phyloP scores from a whole-genome alignment of 139 green algal genomes.

The Chlorella sp. region DNA sequence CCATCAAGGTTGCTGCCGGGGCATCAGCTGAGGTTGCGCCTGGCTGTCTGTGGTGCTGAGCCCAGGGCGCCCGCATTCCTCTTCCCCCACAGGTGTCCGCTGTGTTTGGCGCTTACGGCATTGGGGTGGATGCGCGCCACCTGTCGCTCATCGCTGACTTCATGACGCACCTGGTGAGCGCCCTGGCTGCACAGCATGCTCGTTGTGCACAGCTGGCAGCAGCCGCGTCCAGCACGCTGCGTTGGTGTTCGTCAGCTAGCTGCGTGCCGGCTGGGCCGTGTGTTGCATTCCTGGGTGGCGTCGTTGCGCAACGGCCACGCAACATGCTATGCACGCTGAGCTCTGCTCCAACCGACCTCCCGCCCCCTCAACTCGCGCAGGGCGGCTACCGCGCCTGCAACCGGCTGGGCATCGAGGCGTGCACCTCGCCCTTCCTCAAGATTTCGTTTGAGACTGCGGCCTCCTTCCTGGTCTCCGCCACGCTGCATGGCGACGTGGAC shows the following conservation, averaged over 20 bases:
- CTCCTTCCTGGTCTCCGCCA: slow-evolving; percentile 92
- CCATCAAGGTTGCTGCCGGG: too few species aligned
- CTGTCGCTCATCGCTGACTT: slow-evolving; percentile 95
- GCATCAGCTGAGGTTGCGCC: too few species aligned
- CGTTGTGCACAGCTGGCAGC: background rate
- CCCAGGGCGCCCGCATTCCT: background rate
- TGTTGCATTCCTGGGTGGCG: too few species aligned
- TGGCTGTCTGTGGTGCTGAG: too few species aligned
- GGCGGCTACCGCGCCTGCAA: slow-evolving; percentile 90
- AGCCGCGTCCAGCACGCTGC: too few species aligned
- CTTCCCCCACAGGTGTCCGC: slow-evolving; percentile 20
- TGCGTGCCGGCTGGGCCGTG: too few species aligned
- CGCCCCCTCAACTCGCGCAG: slow-evolving; percentile 15
- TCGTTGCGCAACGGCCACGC: too few species aligned
- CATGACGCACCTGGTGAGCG: slow-evolving; percentile 92
- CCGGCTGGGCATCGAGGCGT: slow-evolving; percentile 90
- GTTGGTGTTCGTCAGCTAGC: too few species aligned
- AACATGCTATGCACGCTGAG: background rate
- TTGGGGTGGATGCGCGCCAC: slow-evolving; percentile 94
- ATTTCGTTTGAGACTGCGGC: slow-evolving; percentile 98
- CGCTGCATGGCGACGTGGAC: slow-evolving; percentile 78
- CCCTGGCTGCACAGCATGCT: background rate
- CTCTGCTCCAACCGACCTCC: background rate
- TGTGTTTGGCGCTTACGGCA: slow-evolving; percentile 98
- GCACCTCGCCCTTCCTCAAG: slow-evolving; percentile 91